Evolutionary conservation across 192 early-diverging fungal species (phyloP).

Genomic region (Umbelopsis sp.): DNA sequence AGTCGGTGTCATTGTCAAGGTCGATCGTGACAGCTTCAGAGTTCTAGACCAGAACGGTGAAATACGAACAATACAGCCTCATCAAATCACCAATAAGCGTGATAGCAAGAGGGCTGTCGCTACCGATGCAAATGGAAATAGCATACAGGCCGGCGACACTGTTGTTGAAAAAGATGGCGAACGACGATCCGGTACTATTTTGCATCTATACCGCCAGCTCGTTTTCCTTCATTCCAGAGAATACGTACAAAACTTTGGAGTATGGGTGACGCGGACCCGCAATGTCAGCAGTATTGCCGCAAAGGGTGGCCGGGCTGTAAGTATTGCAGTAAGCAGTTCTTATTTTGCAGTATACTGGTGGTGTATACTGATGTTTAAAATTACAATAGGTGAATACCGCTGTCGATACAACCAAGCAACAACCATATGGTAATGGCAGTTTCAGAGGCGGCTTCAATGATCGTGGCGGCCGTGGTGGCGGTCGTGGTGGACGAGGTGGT

Average conservation of each 20-base stretch:
- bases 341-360: neutral
- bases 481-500: slow-evolving; percentile 45
- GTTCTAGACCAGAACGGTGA: slow-evolving; percentile 80
- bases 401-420: slow-evolving; percentile 18
- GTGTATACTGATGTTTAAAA: neutral
- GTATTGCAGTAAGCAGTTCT: neutral
- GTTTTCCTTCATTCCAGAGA: slow-evolving; percentile 83
- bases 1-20: slow-evolving; percentile 81
- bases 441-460: slow-evolving; percentile 4
- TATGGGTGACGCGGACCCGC: slow-evolving; percentile 73
- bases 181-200: slow-evolving; percentile 66
- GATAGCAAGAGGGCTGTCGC: slow-evolving; percentile 57
- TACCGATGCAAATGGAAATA: slow-evolving; percentile 52
- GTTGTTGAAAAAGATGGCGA: slow-evolving; percentile 73
- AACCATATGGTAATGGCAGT: slow-evolving; percentile 19
- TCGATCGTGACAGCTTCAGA: slow-evolving; percentile 72
- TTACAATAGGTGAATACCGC: slow-evolving; percentile 1
- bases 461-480: slow-evolving; percentile 31
- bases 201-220: slow-evolving; percentile 82
- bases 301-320: slow-evolving; percentile 40
- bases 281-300: slow-evolving; percentile 61
- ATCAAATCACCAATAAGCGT: slow-evolving; percentile 74
- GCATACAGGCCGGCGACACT: slow-evolving; percentile 66
- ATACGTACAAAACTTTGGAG: slow-evolving; percentile 67
- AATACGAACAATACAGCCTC: slow-evolving; percentile 61